Conservation (phyloP, 768 basidiomycete species). For the Boletus rufocinnamomeus region DNA sequence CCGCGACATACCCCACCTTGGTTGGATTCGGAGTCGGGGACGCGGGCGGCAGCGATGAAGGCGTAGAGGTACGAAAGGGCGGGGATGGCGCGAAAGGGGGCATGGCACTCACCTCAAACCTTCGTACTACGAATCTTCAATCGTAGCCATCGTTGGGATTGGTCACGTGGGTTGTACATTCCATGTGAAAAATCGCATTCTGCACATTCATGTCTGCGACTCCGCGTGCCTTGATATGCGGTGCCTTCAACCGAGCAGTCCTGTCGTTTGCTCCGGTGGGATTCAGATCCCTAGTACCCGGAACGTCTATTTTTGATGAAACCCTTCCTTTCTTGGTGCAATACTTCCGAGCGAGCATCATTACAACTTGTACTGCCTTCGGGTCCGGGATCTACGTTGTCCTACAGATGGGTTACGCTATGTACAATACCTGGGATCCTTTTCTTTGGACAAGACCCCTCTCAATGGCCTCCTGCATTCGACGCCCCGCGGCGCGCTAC, state of each 20-base stretch:
- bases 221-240: slow-evolving; percentile 42
- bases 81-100: no score
- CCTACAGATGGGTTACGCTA: slow-evolving; percentile 40
- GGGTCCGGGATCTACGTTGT: slow-evolving; percentile 44
- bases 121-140: no score
- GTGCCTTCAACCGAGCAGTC: slow-evolving; percentile 46
- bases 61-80: no score
- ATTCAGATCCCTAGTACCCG: slow-evolving; percentile 8
- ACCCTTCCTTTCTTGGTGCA: slow-evolving; percentile 29
- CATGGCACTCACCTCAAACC: slow-evolving; percentile 47
- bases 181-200: slow-evolving; percentile 39
- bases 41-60: no score
- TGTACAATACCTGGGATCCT: slow-evolving; percentile 26
- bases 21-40: no score
- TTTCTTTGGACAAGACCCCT: slow-evolving; percentile 32
- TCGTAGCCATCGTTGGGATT: slow-evolving; percentile 64
- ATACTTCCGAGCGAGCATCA: slow-evolving; percentile 43
- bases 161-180: slow-evolving; percentile 41
- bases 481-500: slow-evolving; percentile 38
- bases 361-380: slow-evolving; percentile 48
- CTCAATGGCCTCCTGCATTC: slow-evolving; percentile 37
- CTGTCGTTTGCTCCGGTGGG: slow-evolving; percentile 47
- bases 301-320: slow-evolving; percentile 36
- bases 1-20: no score
- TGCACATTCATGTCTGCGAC: slow-evolving; percentile 38